These are phyloP conservation scores for Strobilomyces echinocephalus DNA, from an alignment of 768 basidiomycete genomes.

Conservation along the genomic window DNA sequence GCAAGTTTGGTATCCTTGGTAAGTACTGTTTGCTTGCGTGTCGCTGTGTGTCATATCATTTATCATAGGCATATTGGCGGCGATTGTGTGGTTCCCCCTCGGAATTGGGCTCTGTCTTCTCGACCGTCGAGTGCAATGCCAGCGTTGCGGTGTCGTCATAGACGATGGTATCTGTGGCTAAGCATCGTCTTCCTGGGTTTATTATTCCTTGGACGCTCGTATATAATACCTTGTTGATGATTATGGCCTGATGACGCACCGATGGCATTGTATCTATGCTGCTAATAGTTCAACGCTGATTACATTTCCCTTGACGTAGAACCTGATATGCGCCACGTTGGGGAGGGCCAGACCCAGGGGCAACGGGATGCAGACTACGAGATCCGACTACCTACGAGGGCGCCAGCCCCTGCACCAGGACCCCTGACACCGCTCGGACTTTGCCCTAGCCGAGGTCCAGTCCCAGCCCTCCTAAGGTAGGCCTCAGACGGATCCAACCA, in stretches of 20 bases:
- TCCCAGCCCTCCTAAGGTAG: too few species aligned
- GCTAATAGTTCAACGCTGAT: background rate
- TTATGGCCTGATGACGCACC: background rate
- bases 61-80: conserved; percentile 65
- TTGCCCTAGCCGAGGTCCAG: too few species aligned
- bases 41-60: background rate
- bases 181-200: background rate
- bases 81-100: conserved; percentile 82
- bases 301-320: background rate
- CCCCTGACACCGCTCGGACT: too few species aligned
- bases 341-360: too few species aligned
- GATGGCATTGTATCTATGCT: conserved; percentile 15
- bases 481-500: too few species aligned
- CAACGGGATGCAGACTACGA: too few species aligned
- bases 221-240: background rate
- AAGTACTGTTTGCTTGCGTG: conserved; percentile 20
- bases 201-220: background rate
- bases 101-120: conserved; percentile 75
- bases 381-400: too few species aligned
- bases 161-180: conserved; percentile 35
- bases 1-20: conserved; percentile 71
- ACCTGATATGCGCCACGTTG: too few species aligned
- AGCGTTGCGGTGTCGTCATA: conserved; percentile 39
- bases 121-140: conserved; percentile 66
- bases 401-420: too few species aligned